Evolutionary conservation across 345 rosid species (phyloP), one percentile per base, ranked within the genome.

Genomic region (Linum lewisii): DNA sequence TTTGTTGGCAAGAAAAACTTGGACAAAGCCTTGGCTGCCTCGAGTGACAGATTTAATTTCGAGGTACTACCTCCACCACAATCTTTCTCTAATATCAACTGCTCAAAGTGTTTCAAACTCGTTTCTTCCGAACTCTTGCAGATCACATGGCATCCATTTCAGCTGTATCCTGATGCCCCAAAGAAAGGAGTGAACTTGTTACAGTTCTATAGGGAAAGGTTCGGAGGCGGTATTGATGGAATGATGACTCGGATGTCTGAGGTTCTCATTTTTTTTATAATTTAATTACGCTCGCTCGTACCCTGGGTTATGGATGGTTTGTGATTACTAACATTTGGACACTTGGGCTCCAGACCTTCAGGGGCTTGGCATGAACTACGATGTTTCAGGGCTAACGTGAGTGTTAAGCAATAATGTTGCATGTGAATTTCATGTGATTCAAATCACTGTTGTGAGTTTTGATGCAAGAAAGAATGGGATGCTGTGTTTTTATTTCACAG

Each of bases 101-200:
- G 18, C 13, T 42, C 4, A 11, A 42, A 10, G 47, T 16, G 14
- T 42, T 3, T 42, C 26, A 23, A 22, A 21, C 13, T 34, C 37
- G 21, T 22, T 0, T 53, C 0, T 54, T 58, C 19, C 21, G 32
- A 45, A 63, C 9, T 19, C 34, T 70, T 67, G 60, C 82, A 88
- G 98, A 73, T 88, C 57, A 80, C 77, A 74, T 86, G 96, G 96
- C 96, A 73, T 72, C 95, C 93, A 2, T 92, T 73, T 77, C 78
- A 83, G 29, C 95, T 92, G 19, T 73, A 88, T 64, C 83, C 96
- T 58, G 80, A 89, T 59, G 98, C 96, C 53, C 93, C 95, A 1
- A 86, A 80, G 70, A 88, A 92, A 75, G 96, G 98, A 18, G 77
- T 88, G 32, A 75, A 71, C 56, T 86, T 86, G 80, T 75, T 70